These are phyloP conservation scores for Eucalyptus microcorys DNA, from an alignment of 345 rosid species.

Conservation along the genomic window DNA sequence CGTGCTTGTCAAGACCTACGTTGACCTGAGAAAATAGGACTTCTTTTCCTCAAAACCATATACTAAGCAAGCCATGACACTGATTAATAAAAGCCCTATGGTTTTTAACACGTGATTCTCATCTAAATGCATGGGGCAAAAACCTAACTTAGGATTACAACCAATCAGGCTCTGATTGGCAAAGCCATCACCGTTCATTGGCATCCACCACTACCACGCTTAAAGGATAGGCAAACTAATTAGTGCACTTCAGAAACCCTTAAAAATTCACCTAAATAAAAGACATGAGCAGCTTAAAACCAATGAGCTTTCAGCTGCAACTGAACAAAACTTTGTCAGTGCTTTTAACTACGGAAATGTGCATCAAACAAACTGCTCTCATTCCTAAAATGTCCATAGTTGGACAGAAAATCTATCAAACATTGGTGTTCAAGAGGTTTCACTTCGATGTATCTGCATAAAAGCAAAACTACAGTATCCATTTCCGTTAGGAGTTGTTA, in stretches of 20 bases:
- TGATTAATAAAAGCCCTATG: not conserved
- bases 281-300: not conserved
- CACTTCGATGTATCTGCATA: not conserved
- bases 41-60: not conserved
- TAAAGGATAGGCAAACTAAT: not conserved
- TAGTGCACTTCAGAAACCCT: not conserved
- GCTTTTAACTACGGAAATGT: not conserved
- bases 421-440: not conserved
- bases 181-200: not conserved
- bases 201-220: not conserved
- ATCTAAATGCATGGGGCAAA: not conserved
- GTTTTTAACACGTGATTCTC: not conserved
- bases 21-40: not conserved
- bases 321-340: not conserved
- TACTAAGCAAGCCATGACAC: not conserved
- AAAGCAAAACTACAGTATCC: not conserved
- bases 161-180: not conserved
- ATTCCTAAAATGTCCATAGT: not conserved
- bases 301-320: not conserved
- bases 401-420: not conserved
- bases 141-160: not conserved
- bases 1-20: not conserved
- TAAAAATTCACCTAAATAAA: not conserved
- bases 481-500: not conserved
- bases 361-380: not conserved